Evolutionary conservation across 805 yeast genomes (phyloP).

Genomic region (Candida manassasensis): DNA sequence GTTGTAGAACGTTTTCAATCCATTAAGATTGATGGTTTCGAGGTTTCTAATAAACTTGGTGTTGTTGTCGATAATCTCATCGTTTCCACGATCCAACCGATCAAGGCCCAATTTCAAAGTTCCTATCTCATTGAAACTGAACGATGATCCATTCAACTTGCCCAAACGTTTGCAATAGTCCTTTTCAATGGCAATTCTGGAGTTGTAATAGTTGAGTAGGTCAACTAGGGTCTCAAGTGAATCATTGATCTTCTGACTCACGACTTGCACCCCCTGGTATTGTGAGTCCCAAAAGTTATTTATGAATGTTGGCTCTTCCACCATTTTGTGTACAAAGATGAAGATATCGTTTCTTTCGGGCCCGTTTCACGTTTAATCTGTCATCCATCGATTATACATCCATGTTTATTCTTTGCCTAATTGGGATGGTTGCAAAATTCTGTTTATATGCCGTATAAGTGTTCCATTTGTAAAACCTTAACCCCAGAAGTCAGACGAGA

Average conservation of each 20-base stretch:
- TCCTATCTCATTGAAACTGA: constrained; percentile 59
- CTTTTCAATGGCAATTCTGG: constrained; percentile 58
- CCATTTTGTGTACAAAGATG: constrained; percentile 5
- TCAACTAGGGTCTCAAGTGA: constrained; percentile 50
- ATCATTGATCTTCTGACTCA: constrained; percentile 54
- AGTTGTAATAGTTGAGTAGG: constrained; percentile 30
- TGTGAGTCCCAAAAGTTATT: constrained; percentile 63
- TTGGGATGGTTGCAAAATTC: constrained; percentile 9
- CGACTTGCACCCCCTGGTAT: constrained; percentile 52
- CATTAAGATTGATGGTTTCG: constrained; percentile 41
- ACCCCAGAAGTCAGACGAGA: no score
- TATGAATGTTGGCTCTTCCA: constrained; percentile 28
- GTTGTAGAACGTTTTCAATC: constrained; percentile 48
- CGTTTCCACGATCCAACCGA: constrained; percentile 52
- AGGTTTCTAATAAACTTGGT: constrained; percentile 48
- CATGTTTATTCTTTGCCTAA: constrained; percentile 13
- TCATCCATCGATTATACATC: no score
- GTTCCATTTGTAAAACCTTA: no score
- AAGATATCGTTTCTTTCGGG: background rate
- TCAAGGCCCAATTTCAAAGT: constrained; percentile 57
- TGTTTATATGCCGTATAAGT: no score
- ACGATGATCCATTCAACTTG: constrained; percentile 42
- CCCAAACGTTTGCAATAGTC: constrained; percentile 60
- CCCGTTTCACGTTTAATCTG: no score
- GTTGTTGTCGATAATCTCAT: constrained; percentile 55